phyloP scores from a whole-genome alignment of 371 early-diverging fungal species.

The Mucor irregularis region DNA sequence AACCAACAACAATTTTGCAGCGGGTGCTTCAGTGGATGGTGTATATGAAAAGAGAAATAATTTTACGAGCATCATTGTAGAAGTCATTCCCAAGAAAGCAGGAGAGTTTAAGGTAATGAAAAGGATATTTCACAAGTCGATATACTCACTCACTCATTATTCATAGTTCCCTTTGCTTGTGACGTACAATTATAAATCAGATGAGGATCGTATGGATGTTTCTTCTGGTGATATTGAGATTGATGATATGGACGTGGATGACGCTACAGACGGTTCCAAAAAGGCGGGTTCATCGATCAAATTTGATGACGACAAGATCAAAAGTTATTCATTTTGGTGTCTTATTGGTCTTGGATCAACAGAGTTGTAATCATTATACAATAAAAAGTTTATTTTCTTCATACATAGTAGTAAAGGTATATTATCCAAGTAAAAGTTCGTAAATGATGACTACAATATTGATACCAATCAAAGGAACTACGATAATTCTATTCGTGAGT shows the following conservation, averaged over 20 bases:
- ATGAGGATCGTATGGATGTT: conserved; percentile 53
- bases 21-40: conserved; percentile 46
- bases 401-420: background rate
- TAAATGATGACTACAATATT: conserved; percentile 86
- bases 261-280: conserved; percentile 29
- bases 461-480: conserved; percentile 84
- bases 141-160: background rate
- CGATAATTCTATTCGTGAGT: background rate
- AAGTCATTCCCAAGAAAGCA: conserved; percentile 53
- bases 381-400: background rate
- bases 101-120: conserved; percentile 60
- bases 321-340: conserved; percentile 64
- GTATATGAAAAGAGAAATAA: conserved; percentile 62
- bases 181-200: conserved; percentile 59
- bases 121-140: too few relatives aligned
- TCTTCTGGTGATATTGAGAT: conserved; percentile 49
- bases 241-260: conserved; percentile 30
- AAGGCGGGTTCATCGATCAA: conserved; percentile 24
- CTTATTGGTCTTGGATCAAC: conserved; percentile 60
- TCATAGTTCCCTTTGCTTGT: conserved; percentile 67
- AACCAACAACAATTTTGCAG: conserved; percentile 6
- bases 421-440: conserved; percentile 78
- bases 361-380: background rate
- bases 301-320: conserved; percentile 44
- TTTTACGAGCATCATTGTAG: conserved; percentile 59